Conservation (phyloP, 73 alveolate species). For the Paramecium primaurelia region DNA sequence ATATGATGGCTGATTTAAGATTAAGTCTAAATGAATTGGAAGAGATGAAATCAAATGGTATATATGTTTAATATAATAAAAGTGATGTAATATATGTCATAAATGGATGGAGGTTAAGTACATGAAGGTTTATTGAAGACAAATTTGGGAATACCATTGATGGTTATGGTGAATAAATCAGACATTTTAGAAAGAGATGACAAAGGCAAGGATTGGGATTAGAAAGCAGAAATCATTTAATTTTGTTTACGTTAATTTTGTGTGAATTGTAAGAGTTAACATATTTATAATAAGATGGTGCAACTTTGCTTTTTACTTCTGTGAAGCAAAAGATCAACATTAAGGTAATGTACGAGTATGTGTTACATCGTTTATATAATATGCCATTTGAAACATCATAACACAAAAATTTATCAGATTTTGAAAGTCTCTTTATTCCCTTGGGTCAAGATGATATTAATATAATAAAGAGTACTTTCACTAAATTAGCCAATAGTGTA, state of each 20-base stretch:
- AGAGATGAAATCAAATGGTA: slow-evolving; percentile 46
- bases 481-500: background rate
- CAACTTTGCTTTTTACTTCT: slow-evolving; percentile 52
- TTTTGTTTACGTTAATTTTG: slow-evolving; percentile 53
- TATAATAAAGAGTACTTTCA: background rate
- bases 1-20: background rate
- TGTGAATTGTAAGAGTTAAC: slow-evolving; percentile 30
- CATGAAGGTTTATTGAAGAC: slow-evolving; percentile 32
- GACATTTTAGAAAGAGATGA: slow-evolving; percentile 31
- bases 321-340: slow-evolving; percentile 28
- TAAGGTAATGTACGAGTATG: slow-evolving; percentile 30
- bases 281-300: slow-evolving; percentile 33
- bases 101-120: background rate
- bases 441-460: slow-evolving; percentile 30
- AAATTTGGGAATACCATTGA: slow-evolving; percentile 49
- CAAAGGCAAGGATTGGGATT: slow-evolving; percentile 44
- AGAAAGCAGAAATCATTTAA: background rate
- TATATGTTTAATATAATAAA: background rate
- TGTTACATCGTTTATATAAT: slow-evolving; percentile 40
- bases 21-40: slow-evolving; percentile 36
- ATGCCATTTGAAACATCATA: background rate
- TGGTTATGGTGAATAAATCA: slow-evolving; percentile 50
- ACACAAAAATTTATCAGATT: background rate
- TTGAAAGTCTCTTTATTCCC: slow-evolving; percentile 49
- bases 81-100: background rate